Evolutionary conservation across 192 early-diverging fungal genomes (phyloP).

Genomic region (Chytriomyces confervae): DNA sequence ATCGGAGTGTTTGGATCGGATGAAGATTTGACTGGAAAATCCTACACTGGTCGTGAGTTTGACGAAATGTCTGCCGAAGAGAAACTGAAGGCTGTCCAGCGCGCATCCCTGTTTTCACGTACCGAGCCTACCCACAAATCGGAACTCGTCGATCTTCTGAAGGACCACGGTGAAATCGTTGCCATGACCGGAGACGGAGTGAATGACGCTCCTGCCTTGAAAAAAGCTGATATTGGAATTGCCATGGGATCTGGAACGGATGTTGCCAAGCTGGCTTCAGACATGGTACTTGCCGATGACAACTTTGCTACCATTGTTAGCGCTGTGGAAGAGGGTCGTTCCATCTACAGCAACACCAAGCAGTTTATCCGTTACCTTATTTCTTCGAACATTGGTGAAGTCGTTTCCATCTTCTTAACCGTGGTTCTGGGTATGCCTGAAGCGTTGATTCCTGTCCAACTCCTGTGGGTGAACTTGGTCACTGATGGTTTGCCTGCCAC

Average conservation of each 20-base stretch:
- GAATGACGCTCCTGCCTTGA: constrained; percentile 97
- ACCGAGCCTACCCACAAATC: constrained; percentile 96
- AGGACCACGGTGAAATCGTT: constrained; percentile 80
- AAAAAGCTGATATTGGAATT: constrained; percentile 98
- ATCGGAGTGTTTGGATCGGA: constrained; percentile 88
- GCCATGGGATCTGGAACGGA: constrained; percentile 99
- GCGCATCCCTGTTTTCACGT: constrained; percentile 88
- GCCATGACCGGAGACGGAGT: constrained; percentile 99
- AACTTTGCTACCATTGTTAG: constrained; percentile 99
- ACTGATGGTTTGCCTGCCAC: constrained; percentile 98
- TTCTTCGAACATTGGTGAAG: constrained; percentile 98
- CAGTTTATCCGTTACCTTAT: constrained; percentile 99
- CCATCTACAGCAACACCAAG: constrained; percentile 99
- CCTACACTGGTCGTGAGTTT: constrained; percentile 95
- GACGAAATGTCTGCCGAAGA: constrained; percentile 78
- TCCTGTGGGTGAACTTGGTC: constrained; percentile 99
- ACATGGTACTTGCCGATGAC: constrained; percentile 98
- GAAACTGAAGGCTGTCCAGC: constrained; percentile 73
- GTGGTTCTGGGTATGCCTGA: constrained; percentile 96
- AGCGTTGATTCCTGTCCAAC: constrained; percentile 95
- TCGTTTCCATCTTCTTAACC: constrained; percentile 96
- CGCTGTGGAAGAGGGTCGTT: constrained; percentile 96
- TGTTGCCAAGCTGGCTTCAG: constrained; percentile 96
- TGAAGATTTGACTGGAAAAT: constrained; percentile 69
- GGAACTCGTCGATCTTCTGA: constrained; percentile 90